Conservation (phyloP, 106 monocot species). For the Vanilla planifolia region DNA sequence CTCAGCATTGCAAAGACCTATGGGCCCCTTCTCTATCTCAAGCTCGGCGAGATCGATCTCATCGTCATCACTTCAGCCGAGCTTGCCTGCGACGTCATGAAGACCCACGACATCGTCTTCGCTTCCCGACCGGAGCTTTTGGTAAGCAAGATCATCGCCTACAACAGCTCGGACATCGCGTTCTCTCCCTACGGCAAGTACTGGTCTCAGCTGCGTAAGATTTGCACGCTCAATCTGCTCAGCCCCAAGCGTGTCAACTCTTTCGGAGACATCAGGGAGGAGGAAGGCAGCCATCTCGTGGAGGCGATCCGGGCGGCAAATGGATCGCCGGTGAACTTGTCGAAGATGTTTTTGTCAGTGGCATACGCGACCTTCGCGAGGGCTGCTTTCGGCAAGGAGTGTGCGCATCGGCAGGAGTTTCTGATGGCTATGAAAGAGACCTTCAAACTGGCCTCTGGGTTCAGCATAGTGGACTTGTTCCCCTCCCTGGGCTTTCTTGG, state of each 20-base stretch:
- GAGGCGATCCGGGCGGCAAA: not conserved
- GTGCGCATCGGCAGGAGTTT: not conserved
- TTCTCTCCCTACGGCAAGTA: conserved; percentile 3
- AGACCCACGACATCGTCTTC: conserved; percentile 8
- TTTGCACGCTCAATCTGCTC: not conserved
- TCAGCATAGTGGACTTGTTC: not conserved
- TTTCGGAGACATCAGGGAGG: conserved; percentile 2
- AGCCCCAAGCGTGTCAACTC: conserved; percentile 1
- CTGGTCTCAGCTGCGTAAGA: conserved; percentile 5
- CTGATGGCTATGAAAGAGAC: not conserved
- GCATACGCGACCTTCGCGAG: not conserved
- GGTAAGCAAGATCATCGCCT: not conserved
- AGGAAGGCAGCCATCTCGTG: not conserved
- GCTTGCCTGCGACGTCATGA: not conserved
- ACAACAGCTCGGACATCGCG: not conserved
- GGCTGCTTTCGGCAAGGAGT: not conserved
- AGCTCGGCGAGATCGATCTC: conserved; percentile 5
- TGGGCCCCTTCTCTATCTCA: conserved; percentile 4
- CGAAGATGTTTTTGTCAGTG: not conserved
- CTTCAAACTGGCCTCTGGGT: not conserved
- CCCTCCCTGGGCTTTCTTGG: not conserved
- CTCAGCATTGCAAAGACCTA: not conserved
- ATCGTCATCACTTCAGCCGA: conserved; percentile 11
- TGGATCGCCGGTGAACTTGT: conserved; percentile 1
- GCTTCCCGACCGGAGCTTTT: conserved; percentile 1